Evolutionary conservation across 2,329 filamentous ascomycete genomes (phyloP).

Genomic region (Anthostomella pinea): DNA sequence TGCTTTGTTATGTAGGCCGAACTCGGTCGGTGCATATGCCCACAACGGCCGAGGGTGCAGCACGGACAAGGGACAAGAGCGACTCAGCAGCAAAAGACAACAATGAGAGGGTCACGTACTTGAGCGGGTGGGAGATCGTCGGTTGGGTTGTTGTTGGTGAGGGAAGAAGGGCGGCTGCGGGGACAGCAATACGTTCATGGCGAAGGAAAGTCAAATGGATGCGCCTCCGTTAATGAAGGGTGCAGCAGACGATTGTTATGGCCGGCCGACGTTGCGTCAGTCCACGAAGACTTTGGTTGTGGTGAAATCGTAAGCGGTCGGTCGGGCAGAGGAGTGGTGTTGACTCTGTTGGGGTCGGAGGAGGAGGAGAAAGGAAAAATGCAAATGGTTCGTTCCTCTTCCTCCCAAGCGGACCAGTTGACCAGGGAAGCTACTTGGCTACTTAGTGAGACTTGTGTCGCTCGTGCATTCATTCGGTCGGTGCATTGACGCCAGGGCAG

Average conservation of each 20-base stretch:
- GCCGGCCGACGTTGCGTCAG: background rate
- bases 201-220: no score
- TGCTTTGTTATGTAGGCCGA: background rate
- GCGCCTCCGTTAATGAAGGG: slow-evolving; percentile 7
- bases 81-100: slow-evolving; percentile 16
- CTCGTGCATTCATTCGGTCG: background rate
- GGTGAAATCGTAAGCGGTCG: no score
- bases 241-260: background rate
- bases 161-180: slow-evolving; percentile 58
- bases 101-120: no score
- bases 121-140: slow-evolving; percentile 53
- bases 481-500: no score
- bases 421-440: no score
- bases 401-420: no score
- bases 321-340: background rate
- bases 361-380: background rate
- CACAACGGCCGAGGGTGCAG: slow-evolving; percentile 3
- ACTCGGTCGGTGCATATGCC: background rate
- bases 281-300: no score
- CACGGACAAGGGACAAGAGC: slow-evolving; percentile 3
- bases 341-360: background rate
- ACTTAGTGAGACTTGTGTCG: no score
- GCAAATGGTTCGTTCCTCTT: no score
- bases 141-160: slow-evolving; percentile 55
- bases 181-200: slow-evolving; percentile 62